phyloP scores from a whole-genome alignment of 192 early-diverging fungal species.

The Ambispora gerdemannii region DNA sequence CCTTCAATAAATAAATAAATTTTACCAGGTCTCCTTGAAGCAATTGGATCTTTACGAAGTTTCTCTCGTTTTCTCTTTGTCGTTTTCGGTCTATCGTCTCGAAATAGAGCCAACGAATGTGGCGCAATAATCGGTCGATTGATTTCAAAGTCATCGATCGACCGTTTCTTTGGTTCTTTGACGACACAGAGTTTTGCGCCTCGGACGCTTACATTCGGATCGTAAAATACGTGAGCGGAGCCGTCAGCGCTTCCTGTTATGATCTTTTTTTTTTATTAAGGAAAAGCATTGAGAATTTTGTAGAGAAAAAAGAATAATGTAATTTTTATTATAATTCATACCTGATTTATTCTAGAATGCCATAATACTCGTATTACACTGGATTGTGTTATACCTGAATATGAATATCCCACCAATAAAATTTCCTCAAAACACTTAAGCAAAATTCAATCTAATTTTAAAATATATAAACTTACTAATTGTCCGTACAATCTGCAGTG shows the following conservation, averaged over 20 bases:
- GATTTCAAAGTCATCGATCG: conserved; percentile 60
- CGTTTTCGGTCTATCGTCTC: conserved; percentile 59
- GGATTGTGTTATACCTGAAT: conserved; percentile 45
- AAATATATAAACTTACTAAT: conserved; percentile 41
- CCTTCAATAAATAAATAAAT: neutral
- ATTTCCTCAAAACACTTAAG: neutral
- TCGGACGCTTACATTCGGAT: conserved; percentile 57
- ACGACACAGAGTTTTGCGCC: conserved; percentile 71
- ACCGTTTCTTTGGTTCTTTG: conserved; percentile 63
- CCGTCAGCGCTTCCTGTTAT: conserved; percentile 76
- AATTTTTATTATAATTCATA: conserved; percentile 10
- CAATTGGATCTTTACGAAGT: conserved; percentile 63
- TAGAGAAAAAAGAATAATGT: too few species aligned
- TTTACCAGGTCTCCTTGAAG: conserved; percentile 69
- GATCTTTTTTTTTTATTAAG: conserved; percentile 63
- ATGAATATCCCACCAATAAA: neutral
- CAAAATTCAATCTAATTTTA: neutral
- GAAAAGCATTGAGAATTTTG: too few species aligned
- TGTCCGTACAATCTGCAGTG: conserved; percentile 50
- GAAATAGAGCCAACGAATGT: conserved; percentile 85
- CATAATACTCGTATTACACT: conserved; percentile 77
- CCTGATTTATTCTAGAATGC: conserved; percentile 82
- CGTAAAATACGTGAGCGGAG: conserved; percentile 71
- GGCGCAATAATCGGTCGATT: conserved; percentile 81
- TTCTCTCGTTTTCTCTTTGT: conserved; percentile 76